Evolutionary conservation across 495 filamentous ascomycete genomes (phyloP).

Genomic region (Penicillium desertorum): DNA sequence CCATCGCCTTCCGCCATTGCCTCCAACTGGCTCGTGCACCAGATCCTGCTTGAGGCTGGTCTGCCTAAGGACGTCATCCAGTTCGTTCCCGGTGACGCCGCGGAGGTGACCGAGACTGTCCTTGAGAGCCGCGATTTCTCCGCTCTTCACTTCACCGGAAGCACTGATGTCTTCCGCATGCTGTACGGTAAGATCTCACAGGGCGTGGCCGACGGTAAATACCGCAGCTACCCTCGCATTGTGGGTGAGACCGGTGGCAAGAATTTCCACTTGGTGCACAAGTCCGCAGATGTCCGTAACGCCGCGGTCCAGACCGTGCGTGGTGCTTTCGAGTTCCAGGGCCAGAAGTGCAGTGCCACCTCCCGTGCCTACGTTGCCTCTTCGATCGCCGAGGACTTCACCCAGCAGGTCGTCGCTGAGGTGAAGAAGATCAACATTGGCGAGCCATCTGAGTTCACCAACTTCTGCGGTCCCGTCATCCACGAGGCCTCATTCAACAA

Average conservation of each 20-base stretch:
- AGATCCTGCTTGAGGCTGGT: slow-evolving; percentile 80
- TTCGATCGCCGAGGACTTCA: slow-evolving; percentile 68
- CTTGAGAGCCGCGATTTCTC: slow-evolving; percentile 70
- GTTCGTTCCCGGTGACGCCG: slow-evolving; percentile 78
- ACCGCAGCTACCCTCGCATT: slow-evolving; percentile 75
- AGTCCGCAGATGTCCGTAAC: slow-evolving; percentile 70
- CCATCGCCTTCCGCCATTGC: slow-evolving; percentile 75
- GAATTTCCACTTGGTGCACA: slow-evolving; percentile 83
- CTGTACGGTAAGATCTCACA: slow-evolving; percentile 74
- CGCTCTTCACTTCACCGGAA: slow-evolving; percentile 79
- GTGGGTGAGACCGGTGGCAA: slow-evolving; percentile 87
- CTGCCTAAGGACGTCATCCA: slow-evolving; percentile 79
- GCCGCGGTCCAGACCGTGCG: slow-evolving; percentile 76
- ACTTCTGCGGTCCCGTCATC: slow-evolving; percentile 59
- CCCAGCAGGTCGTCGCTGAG: slow-evolving; percentile 59
- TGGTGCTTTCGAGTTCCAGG: slow-evolving; percentile 83
- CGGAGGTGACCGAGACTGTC: slow-evolving; percentile 69
- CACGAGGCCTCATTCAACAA: slow-evolving; percentile 56
- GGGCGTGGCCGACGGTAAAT: slow-evolving; percentile 69
- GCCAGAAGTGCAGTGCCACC: slow-evolving; percentile 84
- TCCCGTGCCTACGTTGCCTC: slow-evolving; percentile 72
- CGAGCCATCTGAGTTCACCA: slow-evolving; percentile 63
- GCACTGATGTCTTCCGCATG: slow-evolving; percentile 77
- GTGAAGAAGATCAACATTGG: slow-evolving; percentile 67
- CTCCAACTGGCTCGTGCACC: slow-evolving; percentile 75